phyloP scores from a whole-genome alignment of 2,329 filamentous ascomycete species.

The Xylaria sp. region DNA sequence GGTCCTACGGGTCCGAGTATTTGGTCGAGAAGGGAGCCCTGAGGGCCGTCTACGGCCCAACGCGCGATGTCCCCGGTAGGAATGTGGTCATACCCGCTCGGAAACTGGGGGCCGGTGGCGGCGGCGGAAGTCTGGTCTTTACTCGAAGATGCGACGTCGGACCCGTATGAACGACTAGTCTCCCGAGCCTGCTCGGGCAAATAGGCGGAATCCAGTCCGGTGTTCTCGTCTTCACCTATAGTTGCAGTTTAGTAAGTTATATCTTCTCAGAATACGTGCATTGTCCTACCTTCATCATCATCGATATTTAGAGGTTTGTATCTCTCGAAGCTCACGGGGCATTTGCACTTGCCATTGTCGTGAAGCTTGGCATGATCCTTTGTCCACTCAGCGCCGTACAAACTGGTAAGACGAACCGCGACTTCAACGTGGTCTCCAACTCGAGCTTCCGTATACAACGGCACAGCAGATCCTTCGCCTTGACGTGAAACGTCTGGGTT shows the following conservation, averaged over 20 bases:
- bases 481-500: neutral
- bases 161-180: neutral
- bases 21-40: conserved; percentile 23
- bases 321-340: conserved; percentile 49
- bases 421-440: conserved; percentile 38
- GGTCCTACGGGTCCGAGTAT: conserved; percentile 24
- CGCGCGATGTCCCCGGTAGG: conserved; percentile 30
- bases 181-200: neutral
- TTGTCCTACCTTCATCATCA: conserved; percentile 11
- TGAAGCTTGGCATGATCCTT: conserved; percentile 54
- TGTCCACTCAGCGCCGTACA: conserved; percentile 57
- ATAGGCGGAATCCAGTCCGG: neutral
- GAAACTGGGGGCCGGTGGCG: neutral
- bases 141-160: neutral
- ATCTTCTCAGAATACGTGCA: neutral
- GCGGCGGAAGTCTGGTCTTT: neutral
- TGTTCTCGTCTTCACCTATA: conserved; percentile 8
- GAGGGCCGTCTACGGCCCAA: conserved; percentile 33
- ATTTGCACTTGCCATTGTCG: conserved; percentile 50
- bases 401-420: conserved; percentile 50
- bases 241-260: conserved; percentile 9
- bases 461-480: neutral
- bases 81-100: neutral
- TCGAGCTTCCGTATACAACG: conserved; percentile 39
- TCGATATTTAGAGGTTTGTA: conserved; percentile 41